These are phyloP conservation scores for Suillus americanus DNA, from an alignment of 768 basidiomycete genomes.

Conservation along the genomic window DNA sequence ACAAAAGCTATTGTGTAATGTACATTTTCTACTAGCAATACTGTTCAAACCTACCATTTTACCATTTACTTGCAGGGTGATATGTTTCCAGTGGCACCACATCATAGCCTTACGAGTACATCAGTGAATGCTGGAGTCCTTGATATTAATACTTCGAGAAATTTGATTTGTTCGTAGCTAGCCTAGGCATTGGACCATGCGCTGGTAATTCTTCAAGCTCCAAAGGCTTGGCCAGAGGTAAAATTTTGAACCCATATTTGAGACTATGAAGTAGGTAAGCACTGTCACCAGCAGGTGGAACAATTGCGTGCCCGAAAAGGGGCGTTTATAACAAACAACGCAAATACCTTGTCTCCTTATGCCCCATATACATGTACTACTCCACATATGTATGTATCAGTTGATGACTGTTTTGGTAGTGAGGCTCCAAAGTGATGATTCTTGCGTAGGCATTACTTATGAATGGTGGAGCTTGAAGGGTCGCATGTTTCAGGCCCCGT, in stretches of 20 bases:
- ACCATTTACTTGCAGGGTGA: no score
- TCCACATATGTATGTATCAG: background rate
- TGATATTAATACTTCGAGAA: no score
- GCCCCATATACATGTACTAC: background rate
- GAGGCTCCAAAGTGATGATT: background rate
- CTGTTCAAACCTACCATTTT: no score
- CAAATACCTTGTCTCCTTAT: background rate
- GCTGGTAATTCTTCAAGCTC: background rate
- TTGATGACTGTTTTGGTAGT: background rate
- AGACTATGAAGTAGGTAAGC: background rate
- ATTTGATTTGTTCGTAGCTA: no score
- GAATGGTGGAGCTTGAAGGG: background rate
- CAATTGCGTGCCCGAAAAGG: background rate
- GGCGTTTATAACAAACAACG: background rate
- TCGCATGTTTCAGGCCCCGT: conserved; percentile 1
- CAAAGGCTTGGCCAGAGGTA: background rate
- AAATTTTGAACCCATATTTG: background rate
- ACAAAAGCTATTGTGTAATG: no score
- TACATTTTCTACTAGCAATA: no score
- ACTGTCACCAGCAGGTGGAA: background rate
- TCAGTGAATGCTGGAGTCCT: no score
- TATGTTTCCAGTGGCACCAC: no score
- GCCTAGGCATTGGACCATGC: background rate
- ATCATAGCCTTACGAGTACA: no score
- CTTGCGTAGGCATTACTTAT: background rate